Base-by-base conservation (phyloP, 176 grass and related monocot species). In the Panicum miliaceum region DNA sequence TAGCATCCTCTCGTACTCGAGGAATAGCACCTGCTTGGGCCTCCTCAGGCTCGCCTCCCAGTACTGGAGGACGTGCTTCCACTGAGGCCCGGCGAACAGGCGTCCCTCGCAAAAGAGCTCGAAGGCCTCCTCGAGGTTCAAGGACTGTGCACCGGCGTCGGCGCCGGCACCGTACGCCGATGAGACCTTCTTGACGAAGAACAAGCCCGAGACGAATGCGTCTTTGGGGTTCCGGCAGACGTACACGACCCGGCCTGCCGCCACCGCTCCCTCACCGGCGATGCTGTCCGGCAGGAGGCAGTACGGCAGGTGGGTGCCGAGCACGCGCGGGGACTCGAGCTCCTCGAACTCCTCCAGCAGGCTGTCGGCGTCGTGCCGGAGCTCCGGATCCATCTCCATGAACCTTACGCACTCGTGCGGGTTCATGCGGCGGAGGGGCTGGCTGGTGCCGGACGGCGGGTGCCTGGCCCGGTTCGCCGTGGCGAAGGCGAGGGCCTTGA, bases 151-250 rank as follows among this genome's bases (percentile, higher is more conserved):
- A 1, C 2, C 8, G 18, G 1, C 3, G 2, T 4, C 40, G 6
- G 40, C 40, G 40, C 40, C 40, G 40, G 4, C 36, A 2, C 65
- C 19, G 8, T 25, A 25, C 25, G 25, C 25, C 15, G 2, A 7
- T 0, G 37, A 3, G 19, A 3, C 3, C 29, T 67, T 65, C n/a
- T 16, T 51, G 0, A 5, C 9, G 41, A 76, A 90, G 13, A 65
- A 7, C 68, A 53, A 86, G 12, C 1, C 0, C 0, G 92, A 94
- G 20, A 91, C 63, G 18, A 88, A 4, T 0, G 60, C 8, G 68
- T 94, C 92, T 67, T 90, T 94, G n/a, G 88, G 86, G 43, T 94
- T 75, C 4, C 92, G 19, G 22, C 79, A 89, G 11, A 90, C 2
- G 47, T 90, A 91, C 5, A 94, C 62, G 16, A 88, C 5, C 20